phyloP scores from a whole-genome alignment of 345 rosid genomes.

The Camelina sativa region DNA sequence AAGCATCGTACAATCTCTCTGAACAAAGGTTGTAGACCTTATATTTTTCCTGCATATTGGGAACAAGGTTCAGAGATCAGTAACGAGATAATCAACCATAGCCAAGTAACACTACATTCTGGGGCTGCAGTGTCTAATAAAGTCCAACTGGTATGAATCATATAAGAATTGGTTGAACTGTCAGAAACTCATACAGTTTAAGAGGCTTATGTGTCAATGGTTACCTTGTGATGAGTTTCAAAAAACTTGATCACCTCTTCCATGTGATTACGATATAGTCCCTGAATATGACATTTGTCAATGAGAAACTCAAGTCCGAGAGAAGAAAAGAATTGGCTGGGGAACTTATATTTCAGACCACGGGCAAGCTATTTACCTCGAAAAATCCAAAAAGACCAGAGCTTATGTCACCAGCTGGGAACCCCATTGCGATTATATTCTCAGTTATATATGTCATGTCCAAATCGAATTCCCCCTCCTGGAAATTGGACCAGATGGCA shows the following conservation, averaged over 20 bases:
- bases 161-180: background rate
- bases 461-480: constrained; percentile 86
- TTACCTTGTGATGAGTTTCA: constrained; percentile 92
- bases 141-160: background rate
- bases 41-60: constrained; percentile 75
- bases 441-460: constrained; percentile 86
- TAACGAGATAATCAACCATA: constrained; percentile 7
- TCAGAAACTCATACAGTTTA: constrained; percentile 12
- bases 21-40: constrained; percentile 96
- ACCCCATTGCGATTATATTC: constrained; percentile 96
- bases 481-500: constrained; percentile 28
- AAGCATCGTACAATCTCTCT: constrained; percentile 91
- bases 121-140: constrained; percentile 15
- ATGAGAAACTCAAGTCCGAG: constrained; percentile 18
- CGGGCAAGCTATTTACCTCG: constrained; percentile 57
- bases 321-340: constrained; percentile 17
- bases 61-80: constrained; percentile 22
- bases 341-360: constrained; percentile 18
- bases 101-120: constrained; percentile 6
- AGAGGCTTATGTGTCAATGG: constrained; percentile 25
- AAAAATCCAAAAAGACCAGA: constrained; percentile 88
- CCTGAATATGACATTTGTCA: constrained; percentile 57
- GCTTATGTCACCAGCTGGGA: constrained; percentile 94
- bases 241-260: constrained; percentile 94
- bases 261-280: constrained; percentile 89